Conservation (phyloP, 75 land plant species). For the Pinus taeda region DNA sequence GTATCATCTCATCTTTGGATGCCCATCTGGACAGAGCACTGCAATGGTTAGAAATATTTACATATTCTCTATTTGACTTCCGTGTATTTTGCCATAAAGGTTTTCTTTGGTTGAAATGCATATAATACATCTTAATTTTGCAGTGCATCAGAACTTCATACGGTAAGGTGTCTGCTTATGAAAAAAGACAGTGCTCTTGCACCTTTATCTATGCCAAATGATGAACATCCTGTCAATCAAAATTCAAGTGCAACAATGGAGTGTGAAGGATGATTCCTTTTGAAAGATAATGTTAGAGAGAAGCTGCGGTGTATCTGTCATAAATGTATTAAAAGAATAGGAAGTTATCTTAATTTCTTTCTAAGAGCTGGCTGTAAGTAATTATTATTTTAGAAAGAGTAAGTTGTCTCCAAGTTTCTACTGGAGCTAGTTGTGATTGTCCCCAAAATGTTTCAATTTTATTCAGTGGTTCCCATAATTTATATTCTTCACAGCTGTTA, state of each 20-base stretch:
- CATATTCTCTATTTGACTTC: not conserved
- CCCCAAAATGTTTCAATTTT: no score
- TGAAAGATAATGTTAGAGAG: no score
- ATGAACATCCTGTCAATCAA: not conserved
- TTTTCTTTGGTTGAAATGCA: not conserved
- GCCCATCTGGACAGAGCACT: slow-evolving; percentile 64
- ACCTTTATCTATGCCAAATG: slow-evolving; percentile 6
- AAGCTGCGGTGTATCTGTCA: no score
- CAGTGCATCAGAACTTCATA: slow-evolving; percentile 14
- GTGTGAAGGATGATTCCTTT: no score
- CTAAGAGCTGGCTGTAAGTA: no score
- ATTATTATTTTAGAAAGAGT: no score
- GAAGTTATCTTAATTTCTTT: no score
- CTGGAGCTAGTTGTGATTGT: no score
- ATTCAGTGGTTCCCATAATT: no score
- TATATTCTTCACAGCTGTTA: no score
- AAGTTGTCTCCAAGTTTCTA: no score
- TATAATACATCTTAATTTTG: not conserved
- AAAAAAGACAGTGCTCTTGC: slow-evolving; percentile 2
- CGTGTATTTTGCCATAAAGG: not conserved
- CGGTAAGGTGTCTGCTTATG: slow-evolving; percentile 3
- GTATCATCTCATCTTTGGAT: slow-evolving; percentile 71
- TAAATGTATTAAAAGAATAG: no score
- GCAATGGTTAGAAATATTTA: slow-evolving; percentile 36
- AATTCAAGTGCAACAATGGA: not conserved